Conservation (phyloP, 805 yeast genomes). For the Ogataea pilisensis region DNA sequence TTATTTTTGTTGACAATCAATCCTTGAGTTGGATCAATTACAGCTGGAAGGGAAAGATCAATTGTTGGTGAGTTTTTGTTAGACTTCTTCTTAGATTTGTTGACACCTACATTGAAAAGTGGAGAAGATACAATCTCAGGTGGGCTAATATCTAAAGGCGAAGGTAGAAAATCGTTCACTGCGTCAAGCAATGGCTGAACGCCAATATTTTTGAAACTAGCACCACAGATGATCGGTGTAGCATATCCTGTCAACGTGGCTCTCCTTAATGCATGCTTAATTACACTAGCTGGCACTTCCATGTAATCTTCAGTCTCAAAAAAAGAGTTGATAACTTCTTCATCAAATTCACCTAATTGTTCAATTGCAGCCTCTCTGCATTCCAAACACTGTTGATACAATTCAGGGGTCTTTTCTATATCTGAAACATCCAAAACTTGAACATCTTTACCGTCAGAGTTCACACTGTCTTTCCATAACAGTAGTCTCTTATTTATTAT, state of each 20-base stretch:
- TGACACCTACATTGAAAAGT: constrained; percentile 13
- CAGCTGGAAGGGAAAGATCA: constrained; percentile 28
- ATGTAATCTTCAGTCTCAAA: constrained; percentile 72
- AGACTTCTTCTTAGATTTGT: constrained; percentile 15
- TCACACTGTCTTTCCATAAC: constrained; percentile 39
- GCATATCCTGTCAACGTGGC: constrained; percentile 57
- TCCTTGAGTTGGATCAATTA: constrained; percentile 41
- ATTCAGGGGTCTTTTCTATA: constrained; percentile 26
- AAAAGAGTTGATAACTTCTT: constrained; percentile 69
- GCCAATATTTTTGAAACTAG: constrained; percentile 88
- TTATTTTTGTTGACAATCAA: constrained; percentile 51
- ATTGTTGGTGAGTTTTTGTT: constrained; percentile 8
- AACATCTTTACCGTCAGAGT: constrained; percentile 47
- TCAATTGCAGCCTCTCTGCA: constrained; percentile 79
- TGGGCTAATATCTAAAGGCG: constrained; percentile 60
- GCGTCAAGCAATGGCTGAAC: constrained; percentile 93
- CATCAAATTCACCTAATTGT: constrained; percentile 79
- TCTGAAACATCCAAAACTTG: constrained; percentile 41
- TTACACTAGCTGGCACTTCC: constrained; percentile 49
- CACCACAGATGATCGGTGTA: constrained; percentile 87
- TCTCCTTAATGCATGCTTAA: constrained; percentile 58
- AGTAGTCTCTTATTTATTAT: constrained; percentile 59
- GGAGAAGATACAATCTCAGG: constrained; percentile 45
- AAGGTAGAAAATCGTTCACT: constrained; percentile 70
- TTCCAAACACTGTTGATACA: constrained; percentile 45